Percentiles rank a stretch among this genome's conserved stretches.
Evolutionary conservation across 495 filamentous ascomycete species (phyloP).

Genomic region (Amorphotheca resinae): DNA sequence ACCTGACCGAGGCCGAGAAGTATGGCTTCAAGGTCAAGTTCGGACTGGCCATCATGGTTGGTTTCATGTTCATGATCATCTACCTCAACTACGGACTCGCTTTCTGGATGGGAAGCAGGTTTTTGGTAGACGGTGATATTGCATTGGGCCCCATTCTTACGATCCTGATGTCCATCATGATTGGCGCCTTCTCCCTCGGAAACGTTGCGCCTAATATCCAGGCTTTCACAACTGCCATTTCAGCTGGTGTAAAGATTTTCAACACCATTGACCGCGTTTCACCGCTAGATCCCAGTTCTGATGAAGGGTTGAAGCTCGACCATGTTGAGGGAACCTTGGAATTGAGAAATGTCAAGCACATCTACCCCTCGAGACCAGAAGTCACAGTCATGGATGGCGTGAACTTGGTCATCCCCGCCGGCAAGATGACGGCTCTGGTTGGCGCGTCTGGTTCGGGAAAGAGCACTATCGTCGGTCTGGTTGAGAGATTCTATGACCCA

Average conservation of each 20-base stretch:
- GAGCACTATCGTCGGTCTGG: constrained; percentile 80
- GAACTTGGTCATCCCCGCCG: constrained; percentile 64
- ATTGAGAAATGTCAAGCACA: constrained; percentile 73
- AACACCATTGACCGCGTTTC: constrained; percentile 85
- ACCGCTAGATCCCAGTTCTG: constrained; percentile 66
- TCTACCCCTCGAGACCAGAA: constrained; percentile 87
- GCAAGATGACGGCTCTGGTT: constrained; percentile 78
- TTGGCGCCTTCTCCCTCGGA: constrained; percentile 81
- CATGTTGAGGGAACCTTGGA: constrained; percentile 66
- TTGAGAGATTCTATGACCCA: constrained; percentile 88
- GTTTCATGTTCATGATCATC: constrained; percentile 66
- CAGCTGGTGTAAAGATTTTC: constrained; percentile 83
- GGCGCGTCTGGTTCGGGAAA: constrained; percentile 85
- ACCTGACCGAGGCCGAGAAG: constrained; percentile 58
- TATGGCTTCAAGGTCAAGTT: constrained; percentile 67
- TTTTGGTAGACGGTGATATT: constrained; percentile 47
- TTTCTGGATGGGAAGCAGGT: constrained; percentile 90
- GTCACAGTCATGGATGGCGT: constrained; percentile 79
- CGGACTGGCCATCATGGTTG: constrained; percentile 63
- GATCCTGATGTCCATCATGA: constrained; percentile 79
- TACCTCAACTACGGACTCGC: constrained; percentile 84
- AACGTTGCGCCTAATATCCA: constrained; percentile 79
- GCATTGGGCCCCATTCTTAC: constrained; percentile 47
- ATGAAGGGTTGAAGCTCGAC: constrained; percentile 57
- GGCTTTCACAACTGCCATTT: constrained; percentile 69